These are phyloP conservation scores for Cyclotella kingstonii DNA, from an alignment of 108 stramenopile species.

Conservation along the genomic window DNA sequence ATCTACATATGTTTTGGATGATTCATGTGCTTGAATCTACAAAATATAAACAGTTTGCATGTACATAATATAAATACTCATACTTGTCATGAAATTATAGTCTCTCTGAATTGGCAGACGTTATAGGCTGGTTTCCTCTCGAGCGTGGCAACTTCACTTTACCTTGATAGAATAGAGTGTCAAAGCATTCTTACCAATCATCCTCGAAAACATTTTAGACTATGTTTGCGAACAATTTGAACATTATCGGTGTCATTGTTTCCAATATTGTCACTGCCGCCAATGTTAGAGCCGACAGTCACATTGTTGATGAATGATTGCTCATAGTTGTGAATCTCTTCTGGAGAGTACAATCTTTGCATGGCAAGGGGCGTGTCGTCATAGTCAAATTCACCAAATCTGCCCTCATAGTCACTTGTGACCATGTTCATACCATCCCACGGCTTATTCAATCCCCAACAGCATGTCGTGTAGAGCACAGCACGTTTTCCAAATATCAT, in stretches of 20 bases:
- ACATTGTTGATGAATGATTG: neutral
- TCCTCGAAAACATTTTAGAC: neutral
- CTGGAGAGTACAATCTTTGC: neutral
- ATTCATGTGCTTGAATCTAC: no score
- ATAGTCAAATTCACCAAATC: neutral
- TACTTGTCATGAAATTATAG: no score
- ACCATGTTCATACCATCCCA: slow-evolving; percentile 13
- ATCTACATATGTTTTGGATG: no score
- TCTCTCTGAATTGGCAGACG: no score
- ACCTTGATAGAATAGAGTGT: neutral
- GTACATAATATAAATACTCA: neutral
- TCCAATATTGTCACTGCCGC: neutral
- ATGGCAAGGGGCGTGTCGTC: slow-evolving; percentile 2
- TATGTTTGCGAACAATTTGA: neutral
- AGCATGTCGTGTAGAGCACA: slow-evolving; percentile 50
- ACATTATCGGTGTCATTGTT: neutral
- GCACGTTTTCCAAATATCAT: slow-evolving; percentile 28
- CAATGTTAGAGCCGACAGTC: neutral
- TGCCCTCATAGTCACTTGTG: slow-evolving; percentile 1
- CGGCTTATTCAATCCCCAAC: slow-evolving; percentile 29
- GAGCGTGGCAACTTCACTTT: slow-evolving; percentile 1
- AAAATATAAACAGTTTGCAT: neutral
- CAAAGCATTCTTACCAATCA: slow-evolving; percentile 8
- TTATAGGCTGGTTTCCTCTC: neutral
- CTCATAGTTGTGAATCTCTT: neutral